Conservation (phyloP, 345 rosid genomes). For the Crucihimalaya himalaica region DNA sequence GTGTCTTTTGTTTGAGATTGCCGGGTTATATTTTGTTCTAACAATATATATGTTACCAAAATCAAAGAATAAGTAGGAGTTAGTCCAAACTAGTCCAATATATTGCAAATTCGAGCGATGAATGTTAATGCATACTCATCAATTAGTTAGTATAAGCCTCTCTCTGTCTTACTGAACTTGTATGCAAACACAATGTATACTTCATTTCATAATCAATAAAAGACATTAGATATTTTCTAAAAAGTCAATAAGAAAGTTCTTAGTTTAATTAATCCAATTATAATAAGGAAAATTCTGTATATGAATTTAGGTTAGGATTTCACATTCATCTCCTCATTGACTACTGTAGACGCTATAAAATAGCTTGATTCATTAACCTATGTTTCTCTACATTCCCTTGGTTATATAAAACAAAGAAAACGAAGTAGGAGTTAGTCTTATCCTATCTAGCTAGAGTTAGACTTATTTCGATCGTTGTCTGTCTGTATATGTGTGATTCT, state of each 20-base stretch:
- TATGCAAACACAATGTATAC: no score
- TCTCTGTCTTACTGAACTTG: no score
- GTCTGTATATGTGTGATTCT: constrained; percentile 5
- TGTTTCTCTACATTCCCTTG: background rate
- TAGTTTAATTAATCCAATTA: no score
- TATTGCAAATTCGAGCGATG: background rate
- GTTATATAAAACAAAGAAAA: background rate
- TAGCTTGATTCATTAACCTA: background rate
- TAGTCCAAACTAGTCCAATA: background rate
- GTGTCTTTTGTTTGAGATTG: background rate
- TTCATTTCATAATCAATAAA: no score
- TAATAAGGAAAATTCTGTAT: no score
- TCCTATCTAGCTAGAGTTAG: background rate
- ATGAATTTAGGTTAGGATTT: background rate
- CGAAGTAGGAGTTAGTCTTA: constrained; percentile 27
- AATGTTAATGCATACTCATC: no score
- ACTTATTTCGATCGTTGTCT: constrained; percentile 3
- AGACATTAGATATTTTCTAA: no score
- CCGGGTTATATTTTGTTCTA: constrained; percentile 1
- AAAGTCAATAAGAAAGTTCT: no score
- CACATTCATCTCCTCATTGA: background rate
- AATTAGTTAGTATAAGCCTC: no score
- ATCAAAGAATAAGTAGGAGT: background rate
- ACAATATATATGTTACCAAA: background rate
- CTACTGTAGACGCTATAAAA: background rate